These are phyloP conservation scores for Linderina pennispora DNA, from an alignment of 192 early-diverging fungal species.

Conservation along the genomic window DNA sequence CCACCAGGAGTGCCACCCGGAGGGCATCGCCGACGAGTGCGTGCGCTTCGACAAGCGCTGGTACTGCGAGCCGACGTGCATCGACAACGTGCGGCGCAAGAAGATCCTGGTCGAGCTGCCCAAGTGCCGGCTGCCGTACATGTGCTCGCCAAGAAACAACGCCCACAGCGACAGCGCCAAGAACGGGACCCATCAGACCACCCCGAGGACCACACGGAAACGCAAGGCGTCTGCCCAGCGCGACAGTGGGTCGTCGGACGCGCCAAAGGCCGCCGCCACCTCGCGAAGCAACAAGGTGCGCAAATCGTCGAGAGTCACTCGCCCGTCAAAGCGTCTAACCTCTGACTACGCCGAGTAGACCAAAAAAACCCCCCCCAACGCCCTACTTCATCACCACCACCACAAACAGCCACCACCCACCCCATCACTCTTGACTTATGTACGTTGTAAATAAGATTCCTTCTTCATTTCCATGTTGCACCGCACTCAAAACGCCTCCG, in stretches of 20 bases:
- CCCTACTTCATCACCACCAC: too few species aligned
- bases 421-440: too few species aligned
- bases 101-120: conserved; percentile 27
- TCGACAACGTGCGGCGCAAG: conserved; percentile 21
- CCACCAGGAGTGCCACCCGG: conserved; percentile 64
- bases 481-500: too few species aligned
- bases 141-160: conserved; percentile 44
- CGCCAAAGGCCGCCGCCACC: neutral
- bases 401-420: too few species aligned
- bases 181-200: too few species aligned
- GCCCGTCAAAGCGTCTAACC: conserved; percentile 39
- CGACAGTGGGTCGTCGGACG: too few species aligned
- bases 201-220: conserved; percentile 12
- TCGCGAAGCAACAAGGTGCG: conserved; percentile 19
- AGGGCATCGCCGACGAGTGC: conserved; percentile 18
- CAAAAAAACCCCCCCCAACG: neutral
- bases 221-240: too few species aligned
- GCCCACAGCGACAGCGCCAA: neutral
- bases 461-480: too few species aligned
- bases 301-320: conserved; percentile 40
- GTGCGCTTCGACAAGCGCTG: conserved; percentile 10
- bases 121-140: conserved; percentile 41
- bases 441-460: too few species aligned
- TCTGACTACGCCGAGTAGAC: conserved; percentile 22
- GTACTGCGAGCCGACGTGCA: conserved; percentile 41